Evolutionary conservation across 1,284 basidiomycete genomes (phyloP).

Genomic region (Irpex sp.): DNA sequence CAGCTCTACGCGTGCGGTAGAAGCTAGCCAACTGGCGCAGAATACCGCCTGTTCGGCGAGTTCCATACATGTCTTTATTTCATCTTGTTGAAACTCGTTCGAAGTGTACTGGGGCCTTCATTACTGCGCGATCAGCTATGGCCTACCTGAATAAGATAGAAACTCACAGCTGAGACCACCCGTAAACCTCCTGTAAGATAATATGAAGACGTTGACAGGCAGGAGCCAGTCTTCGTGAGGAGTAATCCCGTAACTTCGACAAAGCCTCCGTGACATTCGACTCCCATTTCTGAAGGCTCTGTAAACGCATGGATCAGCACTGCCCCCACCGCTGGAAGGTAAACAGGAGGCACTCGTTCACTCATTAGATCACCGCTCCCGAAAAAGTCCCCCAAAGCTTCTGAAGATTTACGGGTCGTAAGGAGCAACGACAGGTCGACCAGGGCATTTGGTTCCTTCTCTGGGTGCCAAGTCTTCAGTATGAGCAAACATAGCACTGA

Average conservation of each 20-base stretch:
- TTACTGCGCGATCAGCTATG: constrained; percentile 47
- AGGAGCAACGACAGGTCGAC: constrained; percentile 71
- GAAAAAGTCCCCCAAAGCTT: constrained; percentile 67
- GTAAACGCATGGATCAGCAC: not conserved
- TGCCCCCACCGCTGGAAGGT: not conserved
- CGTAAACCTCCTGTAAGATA: constrained; percentile 69
- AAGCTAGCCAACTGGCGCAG: constrained; percentile 63
- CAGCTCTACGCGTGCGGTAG: constrained; percentile 61
- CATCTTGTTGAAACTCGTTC: constrained; percentile 49
- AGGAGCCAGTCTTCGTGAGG: constrained; percentile 64
- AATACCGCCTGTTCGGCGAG: constrained; percentile 54
- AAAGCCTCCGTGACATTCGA: constrained; percentile 65
- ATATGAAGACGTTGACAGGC: constrained; percentile 74
- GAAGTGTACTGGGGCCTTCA: constrained; percentile 28
- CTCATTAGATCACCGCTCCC: constrained; percentile 76
- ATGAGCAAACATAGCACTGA: not conserved
- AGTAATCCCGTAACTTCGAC: constrained; percentile 66
- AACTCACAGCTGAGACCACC: constrained; percentile 71
- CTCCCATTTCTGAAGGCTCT: constrained; percentile 81
- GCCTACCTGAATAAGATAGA: constrained; percentile 56
- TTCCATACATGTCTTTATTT: constrained; percentile 49
- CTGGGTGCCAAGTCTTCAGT: constrained; percentile 28
- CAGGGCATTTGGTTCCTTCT: constrained; percentile 55
- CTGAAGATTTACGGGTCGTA: constrained; percentile 64
- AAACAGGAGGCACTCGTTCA: constrained; percentile 54